These are phyloP conservation scores for Malus hybrid DNA, from an alignment of 331 rosid species.

Conservation along the genomic window DNA sequence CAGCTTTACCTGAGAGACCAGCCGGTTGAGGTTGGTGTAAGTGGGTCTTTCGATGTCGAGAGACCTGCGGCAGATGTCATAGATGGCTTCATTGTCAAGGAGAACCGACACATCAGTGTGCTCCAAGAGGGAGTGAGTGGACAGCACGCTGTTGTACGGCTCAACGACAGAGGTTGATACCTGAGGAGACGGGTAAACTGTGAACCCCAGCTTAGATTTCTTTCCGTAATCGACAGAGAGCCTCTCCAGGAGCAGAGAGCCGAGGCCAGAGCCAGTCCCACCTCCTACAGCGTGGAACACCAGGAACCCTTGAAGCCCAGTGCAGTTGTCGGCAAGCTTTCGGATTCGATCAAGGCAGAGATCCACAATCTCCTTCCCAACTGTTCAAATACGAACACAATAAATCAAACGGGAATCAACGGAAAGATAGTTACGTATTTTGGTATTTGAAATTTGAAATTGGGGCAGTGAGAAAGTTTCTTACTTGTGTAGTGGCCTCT, in stretches of 20 bases:
- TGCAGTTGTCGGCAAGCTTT: conserved; percentile 44
- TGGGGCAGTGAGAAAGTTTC: not conserved
- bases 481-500: conserved; percentile 46
- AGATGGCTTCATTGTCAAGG: conserved; percentile 37
- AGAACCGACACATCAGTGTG: conserved; percentile 44
- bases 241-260: conserved; percentile 38
- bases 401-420: not conserved
- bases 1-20: conserved; percentile 31
- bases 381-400: not conserved
- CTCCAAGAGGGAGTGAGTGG: conserved; percentile 39
- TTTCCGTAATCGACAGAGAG: conserved; percentile 42
- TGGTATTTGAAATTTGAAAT: not conserved
- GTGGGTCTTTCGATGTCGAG: conserved; percentile 42
- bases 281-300: conserved; percentile 45
- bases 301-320: conserved; percentile 42
- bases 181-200: conserved; percentile 39
- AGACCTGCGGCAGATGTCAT: conserved; percentile 35
- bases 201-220: conserved; percentile 39
- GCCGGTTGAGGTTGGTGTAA: conserved; percentile 42
- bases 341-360: conserved; percentile 36
- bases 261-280: conserved; percentile 43
- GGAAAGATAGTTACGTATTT: not conserved
- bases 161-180: conserved; percentile 44
- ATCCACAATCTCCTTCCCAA: conserved; percentile 45
- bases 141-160: conserved; percentile 38